phyloP scores from a whole-genome alignment of 2,329 filamentous ascomycete species.

The Helminthosporium solani region DNA sequence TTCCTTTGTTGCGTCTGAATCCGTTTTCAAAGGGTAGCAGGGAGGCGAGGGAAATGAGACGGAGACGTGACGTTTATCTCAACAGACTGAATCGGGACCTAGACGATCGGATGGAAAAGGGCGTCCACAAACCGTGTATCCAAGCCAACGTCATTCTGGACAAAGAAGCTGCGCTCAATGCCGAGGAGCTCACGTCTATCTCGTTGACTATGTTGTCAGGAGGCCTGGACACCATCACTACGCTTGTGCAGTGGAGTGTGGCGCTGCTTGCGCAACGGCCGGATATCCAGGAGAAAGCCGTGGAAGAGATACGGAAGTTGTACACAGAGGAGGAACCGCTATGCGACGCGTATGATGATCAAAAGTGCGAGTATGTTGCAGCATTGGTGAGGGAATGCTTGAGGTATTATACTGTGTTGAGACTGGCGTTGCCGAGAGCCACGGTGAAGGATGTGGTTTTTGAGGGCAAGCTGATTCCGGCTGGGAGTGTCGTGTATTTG shows the following conservation, averaged over 20 bases:
- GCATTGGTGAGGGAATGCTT: constrained; percentile 64
- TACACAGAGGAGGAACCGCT: constrained; percentile 57
- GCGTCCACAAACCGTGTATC: constrained; percentile 64
- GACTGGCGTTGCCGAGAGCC: constrained; percentile 62
- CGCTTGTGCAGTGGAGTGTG: constrained; percentile 65
- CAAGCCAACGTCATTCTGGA: constrained; percentile 67
- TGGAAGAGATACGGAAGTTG: constrained; percentile 56
- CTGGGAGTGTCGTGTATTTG: constrained; percentile 64
- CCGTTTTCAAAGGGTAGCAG: constrained; percentile 61
- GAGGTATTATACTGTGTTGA: constrained; percentile 63
- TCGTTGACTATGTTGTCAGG: constrained; percentile 69
- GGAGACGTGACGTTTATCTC: constrained; percentile 62
- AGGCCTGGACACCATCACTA: constrained; percentile 67
- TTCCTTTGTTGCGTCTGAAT: constrained; percentile 60
- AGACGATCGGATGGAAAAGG: constrained; percentile 61
- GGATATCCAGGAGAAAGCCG: constrained; percentile 63
- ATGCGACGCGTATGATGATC: constrained; percentile 62
- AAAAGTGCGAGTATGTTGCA: constrained; percentile 63
- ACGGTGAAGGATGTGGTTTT: constrained; percentile 63
- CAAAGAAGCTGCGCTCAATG: constrained; percentile 62
- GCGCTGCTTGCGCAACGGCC: constrained; percentile 59
- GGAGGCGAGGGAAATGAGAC: constrained; percentile 61
- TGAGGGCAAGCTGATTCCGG: constrained; percentile 59
- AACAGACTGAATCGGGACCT: constrained; percentile 58
- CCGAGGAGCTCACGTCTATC: constrained; percentile 64